Base-by-base conservation (phyloP, 257 asterid species). In the Ajuga chamaepitys region DNA sequence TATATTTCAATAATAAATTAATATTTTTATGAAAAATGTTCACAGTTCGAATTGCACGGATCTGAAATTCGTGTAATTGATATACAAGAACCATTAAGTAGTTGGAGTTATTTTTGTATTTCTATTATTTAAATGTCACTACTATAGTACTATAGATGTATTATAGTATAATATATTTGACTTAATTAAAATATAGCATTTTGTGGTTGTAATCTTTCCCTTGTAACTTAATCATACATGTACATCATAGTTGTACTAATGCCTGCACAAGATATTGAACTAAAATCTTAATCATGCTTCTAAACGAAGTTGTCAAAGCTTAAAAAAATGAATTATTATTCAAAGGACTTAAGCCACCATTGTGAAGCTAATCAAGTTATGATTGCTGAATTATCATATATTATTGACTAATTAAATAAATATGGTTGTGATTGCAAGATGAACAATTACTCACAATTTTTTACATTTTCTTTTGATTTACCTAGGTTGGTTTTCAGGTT, bases 161-260 rank as follows among this genome's bases (percentile, higher is more conserved):
- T 70, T 20, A 10, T 61, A 37, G 51, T 70, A 70, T 60, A 60
- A 70, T 60, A 60, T 45, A 26, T 51, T 71, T 63, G 76, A 71
- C 76, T 55, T 24, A 0, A 46, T 45, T 45, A 37, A 58, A 35
- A 38, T 37, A 11, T 24, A 70, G 37, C 37, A 59, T 6, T 58
- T 70, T 38, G 68, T 70, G 74, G 68, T 28, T 58, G n/a, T 58
- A 34, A 69, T 58, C 45, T 35, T 21, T 45, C 57, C 55, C 42
- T 67, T 30, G 58, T 0, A 30, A 45, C 45, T 56, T 24, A 12
- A 55, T 32, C 58, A 30, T 38, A 41, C 44, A 28, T n/a, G n/a
- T n/a, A 63, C 75, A 70, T 70, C 65, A 63, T 55, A 16, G 60
- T 52, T 70, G 50, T 52, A 26, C n/a, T 40, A 50, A 62, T 54